phyloP scores from a whole-genome alignment of 805 yeast species.

The Yarrowia hollandica region DNA sequence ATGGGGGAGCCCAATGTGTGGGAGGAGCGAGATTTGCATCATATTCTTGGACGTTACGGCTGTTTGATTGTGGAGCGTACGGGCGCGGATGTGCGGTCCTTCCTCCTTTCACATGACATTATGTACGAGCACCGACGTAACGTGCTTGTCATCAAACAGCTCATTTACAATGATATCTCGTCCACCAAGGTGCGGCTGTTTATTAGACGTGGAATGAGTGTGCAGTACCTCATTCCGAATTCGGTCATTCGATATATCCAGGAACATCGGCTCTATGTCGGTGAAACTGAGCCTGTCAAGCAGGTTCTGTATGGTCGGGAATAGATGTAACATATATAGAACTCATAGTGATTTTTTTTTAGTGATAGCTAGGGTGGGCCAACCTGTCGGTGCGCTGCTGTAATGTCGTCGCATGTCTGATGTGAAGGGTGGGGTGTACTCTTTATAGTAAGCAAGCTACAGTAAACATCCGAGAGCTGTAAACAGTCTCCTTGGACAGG shows the following conservation, averaged over 20 bases:
- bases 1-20: conserved; percentile 99
- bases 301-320: conserved; percentile 55
- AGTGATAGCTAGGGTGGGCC: too few species aligned
- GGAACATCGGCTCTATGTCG: conserved; percentile 80
- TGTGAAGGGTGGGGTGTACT: too few species aligned
- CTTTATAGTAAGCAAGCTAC: too few species aligned
- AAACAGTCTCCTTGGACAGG: too few species aligned
- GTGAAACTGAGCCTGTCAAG: conserved; percentile 91
- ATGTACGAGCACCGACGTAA: conserved; percentile 95
- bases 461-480: too few species aligned
- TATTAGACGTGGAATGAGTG: conserved; percentile 93
- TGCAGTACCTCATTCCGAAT: conserved; percentile 90
- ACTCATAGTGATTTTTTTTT: too few species aligned
- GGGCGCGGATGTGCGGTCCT: conserved; percentile 92
- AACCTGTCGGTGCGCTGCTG: too few species aligned
- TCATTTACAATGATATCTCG: conserved; percentile 92
- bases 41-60: conserved; percentile 92
- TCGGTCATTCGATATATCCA: conserved; percentile 92
- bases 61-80: conserved; percentile 96
- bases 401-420: too few species aligned
- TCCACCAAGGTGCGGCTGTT: conserved; percentile 93
- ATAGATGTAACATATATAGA: conserved; percentile 21
- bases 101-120: conserved; percentile 88
- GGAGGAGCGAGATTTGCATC: conserved; percentile 95
- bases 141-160: conserved; percentile 89